A percentile compares a stretch with the other conserved stretches of the same genome.
Evolutionary conservation across 139 green algal species (phyloP).

Genomic region (Mychonastes homosphaera): DNA sequence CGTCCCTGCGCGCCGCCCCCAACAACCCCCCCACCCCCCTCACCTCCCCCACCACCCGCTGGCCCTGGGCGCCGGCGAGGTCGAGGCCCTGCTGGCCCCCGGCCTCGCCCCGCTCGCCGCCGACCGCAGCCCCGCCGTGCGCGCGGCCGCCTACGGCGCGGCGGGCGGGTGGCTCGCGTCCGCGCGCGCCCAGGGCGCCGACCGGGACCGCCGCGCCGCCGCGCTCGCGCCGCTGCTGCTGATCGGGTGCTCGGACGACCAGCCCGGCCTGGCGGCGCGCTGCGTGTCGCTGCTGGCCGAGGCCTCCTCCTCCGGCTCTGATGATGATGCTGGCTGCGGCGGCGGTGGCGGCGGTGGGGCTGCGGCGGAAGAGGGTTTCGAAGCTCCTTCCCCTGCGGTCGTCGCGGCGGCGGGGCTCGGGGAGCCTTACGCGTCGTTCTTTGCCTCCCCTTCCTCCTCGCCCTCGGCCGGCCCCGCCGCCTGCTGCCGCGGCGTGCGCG

Average conservation of each 20-base stretch:
- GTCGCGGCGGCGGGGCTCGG: slow-evolving; percentile 20
- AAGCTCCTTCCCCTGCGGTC: no score
- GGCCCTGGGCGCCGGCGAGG: slow-evolving; percentile 2
- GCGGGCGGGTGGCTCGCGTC: slow-evolving; percentile 44
- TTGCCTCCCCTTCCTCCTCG: no score
- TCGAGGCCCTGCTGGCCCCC: slow-evolving; percentile 23
- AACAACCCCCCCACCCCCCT: no score
- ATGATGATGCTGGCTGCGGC: neutral
- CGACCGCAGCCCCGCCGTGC: slow-evolving; percentile 38
- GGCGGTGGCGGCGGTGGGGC: neutral
- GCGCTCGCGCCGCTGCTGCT: slow-evolving; percentile 51
- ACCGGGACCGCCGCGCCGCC: slow-evolving; percentile 13
- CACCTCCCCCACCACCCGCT: no score
- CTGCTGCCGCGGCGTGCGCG: slow-evolving; percentile 23
- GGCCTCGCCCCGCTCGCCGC: slow-evolving; percentile 32
- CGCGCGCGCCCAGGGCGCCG: neutral
- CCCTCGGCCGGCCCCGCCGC: slow-evolving; percentile 17
- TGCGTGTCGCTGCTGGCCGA: no score
- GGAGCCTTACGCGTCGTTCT: slow-evolving; percentile 25
- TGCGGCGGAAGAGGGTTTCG: no score
- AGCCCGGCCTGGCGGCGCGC: neutral
- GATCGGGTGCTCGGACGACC: neutral
- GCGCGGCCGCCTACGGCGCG: slow-evolving; percentile 34
- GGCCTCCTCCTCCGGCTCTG: no score
- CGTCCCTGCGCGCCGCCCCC: neutral